These are phyloP conservation scores for Collybiopsis luxurians DNA, from an alignment of 768 basidiomycete species.

Conservation along the genomic window DNA sequence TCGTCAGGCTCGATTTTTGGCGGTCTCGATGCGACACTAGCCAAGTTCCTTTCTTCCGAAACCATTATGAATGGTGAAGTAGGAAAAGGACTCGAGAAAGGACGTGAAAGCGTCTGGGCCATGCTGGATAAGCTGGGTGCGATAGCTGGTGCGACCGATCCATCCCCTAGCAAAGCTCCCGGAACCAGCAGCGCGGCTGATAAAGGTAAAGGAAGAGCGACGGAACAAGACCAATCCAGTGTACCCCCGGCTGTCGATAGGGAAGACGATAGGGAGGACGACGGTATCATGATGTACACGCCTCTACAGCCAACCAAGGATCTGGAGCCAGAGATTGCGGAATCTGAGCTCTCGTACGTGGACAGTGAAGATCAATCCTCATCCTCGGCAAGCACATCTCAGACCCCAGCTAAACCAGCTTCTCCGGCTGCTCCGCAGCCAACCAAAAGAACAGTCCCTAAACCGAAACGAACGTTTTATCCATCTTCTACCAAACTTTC, in stretches of 20 bases:
- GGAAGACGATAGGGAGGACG: conserved; percentile 50
- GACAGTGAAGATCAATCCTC: conserved; percentile 27
- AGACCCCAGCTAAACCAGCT: conserved; percentile 23
- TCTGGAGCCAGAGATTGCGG: conserved; percentile 68
- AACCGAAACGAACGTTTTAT: conserved; percentile 51
- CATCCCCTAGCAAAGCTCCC: conserved; percentile 2
- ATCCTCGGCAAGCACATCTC: not conserved
- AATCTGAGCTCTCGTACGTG: conserved; percentile 51
- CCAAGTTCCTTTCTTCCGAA: conserved; percentile 53
- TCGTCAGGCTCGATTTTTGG: conserved; percentile 17
- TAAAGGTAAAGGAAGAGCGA: conserved; percentile 17
- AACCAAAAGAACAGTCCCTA: conserved; percentile 17
- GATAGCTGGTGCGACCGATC: conserved; percentile 1
- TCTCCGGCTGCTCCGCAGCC: conserved; percentile 11
- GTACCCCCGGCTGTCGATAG: conserved; percentile 27
- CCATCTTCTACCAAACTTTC: conserved; percentile 76
- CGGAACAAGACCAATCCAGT: conserved; percentile 11
- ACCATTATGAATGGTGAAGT: conserved; percentile 60
- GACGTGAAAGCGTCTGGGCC: conserved; percentile 54
- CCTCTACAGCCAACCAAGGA: conserved; percentile 63
- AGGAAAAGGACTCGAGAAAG: conserved; percentile 27
- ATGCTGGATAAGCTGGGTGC: conserved; percentile 43
- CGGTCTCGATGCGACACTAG: conserved; percentile 45
- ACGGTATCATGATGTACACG: conserved; percentile 72
- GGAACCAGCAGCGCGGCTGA: too few species aligned